phyloP scores from a whole-genome alignment of 805 yeast species.

The Starmerella etchellsii region DNA sequence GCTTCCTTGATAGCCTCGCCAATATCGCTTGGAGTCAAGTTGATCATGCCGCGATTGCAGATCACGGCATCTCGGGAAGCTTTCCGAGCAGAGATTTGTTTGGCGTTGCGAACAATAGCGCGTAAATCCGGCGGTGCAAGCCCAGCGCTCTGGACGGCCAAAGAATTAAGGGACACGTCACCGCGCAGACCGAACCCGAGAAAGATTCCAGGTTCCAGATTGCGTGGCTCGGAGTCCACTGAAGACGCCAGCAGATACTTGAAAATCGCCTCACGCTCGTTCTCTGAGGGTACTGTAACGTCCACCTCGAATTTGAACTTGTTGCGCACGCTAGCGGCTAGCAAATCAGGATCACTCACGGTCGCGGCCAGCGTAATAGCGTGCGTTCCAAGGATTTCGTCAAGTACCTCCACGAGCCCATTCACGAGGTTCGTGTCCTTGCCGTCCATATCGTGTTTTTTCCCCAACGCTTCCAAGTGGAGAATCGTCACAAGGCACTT shows the following conservation, averaged over 20 bases:
- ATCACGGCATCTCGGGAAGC: constrained; percentile 29
- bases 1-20: constrained; percentile 65
- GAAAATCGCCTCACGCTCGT: constrained; percentile 57
- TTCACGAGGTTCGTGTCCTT: constrained; percentile 29
- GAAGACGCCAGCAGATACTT: constrained; percentile 29
- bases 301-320: constrained; percentile 64
- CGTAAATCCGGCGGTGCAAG: constrained; percentile 70
- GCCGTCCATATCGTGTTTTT: constrained; percentile 49
- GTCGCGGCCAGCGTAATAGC: constrained; percentile 50
- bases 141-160: constrained; percentile 86
- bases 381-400: constrained; percentile 27
- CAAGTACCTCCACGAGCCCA: constrained; percentile 45
- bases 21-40: constrained; percentile 47
- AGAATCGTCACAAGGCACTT: constrained; percentile 42
- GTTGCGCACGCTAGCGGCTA: constrained; percentile 54
- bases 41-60: constrained; percentile 44
- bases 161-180: constrained; percentile 42
- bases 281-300: constrained; percentile 65
- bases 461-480: constrained; percentile 68
- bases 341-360: constrained; percentile 49
- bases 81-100: constrained; percentile 42
- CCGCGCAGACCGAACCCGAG: constrained; percentile 27
- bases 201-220: constrained; percentile 7
- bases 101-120: constrained; percentile 57
- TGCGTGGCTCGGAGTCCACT: neutral